Base-by-base conservation (phyloP, 352 stramenopile species). In the Phytophthora cactorum region DNA sequence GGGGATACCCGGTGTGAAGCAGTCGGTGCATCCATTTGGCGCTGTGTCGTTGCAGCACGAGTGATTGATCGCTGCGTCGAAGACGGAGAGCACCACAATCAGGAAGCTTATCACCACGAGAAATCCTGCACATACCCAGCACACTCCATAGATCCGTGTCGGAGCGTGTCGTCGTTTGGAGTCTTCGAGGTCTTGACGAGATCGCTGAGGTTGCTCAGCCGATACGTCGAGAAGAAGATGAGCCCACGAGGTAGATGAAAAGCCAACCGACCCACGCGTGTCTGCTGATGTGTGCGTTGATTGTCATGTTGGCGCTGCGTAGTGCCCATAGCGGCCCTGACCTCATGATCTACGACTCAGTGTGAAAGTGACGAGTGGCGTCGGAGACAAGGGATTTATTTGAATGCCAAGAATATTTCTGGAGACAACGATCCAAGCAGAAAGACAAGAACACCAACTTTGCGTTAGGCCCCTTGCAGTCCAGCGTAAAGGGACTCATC, bases 21-120 rank as follows among this genome's bases (percentile, higher is more conserved):
- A 78, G 57, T 78, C 70, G 17, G 68, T 51, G 32, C 59, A 74
- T 9, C 70, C 70, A 22, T 78, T 72, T 1, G 70, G 70, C 1
- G 70, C 66, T 36, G 70, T 75, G 47, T 78, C 70, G 22, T 78
- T 75, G 60, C 70, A 78, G 17, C 38, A 66, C 14, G 47, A 63
- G 11, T 44, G 36, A 47, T 78, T 78, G 57, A 78, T 63, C 3
- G 25, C 31, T 10, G 70, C 70, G 27, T 78, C 70, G 25, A 78
- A 64, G 4, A 52, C n/a, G 3, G 34, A 72, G 6, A 78, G 56
- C 29, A 65, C 34, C 17, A 52, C 1, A 10, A 67, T n/a, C 0
- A 75, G 29, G 36, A 74, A 68, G n/a, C 66, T 72, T 4, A 56
- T 47, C 32, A 74, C 70, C n/a, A 75, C 60, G 25, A 22, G 25